These are phyloP conservation scores for Mycosphaerella sp. DNA, from an alignment of 2,329 filamentous ascomycete species.

Conservation along the genomic window DNA sequence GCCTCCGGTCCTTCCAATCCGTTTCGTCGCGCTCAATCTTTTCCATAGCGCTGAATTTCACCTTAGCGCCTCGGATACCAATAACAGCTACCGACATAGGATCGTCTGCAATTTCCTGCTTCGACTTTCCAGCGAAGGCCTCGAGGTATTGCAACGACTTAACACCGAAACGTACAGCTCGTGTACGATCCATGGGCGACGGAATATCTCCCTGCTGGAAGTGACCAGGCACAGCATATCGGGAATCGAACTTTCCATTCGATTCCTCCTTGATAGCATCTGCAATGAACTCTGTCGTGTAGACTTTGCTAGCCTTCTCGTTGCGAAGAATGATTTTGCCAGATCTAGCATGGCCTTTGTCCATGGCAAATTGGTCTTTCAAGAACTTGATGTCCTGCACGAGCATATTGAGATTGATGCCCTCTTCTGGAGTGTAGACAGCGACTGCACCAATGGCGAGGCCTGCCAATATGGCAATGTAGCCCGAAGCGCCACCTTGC, in stretches of 20 bases:
- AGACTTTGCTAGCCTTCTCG: slow-evolving; percentile 84
- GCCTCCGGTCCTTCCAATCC: slow-evolving; percentile 86
- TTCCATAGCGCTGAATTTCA: slow-evolving; percentile 79
- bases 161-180: slow-evolving; percentile 85
- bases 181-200: slow-evolving; percentile 90
- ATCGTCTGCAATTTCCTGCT: slow-evolving; percentile 64
- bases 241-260: slow-evolving; percentile 83
- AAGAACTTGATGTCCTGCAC: slow-evolving; percentile 83
- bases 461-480: slow-evolving; percentile 84
- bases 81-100: slow-evolving; percentile 73
- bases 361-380: slow-evolving; percentile 74
- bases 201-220: slow-evolving; percentile 92
- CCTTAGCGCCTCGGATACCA: slow-evolving; percentile 81
- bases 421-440: slow-evolving; percentile 96
- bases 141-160: slow-evolving; percentile 93
- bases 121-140: slow-evolving; percentile 59
- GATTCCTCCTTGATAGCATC: slow-evolving; percentile 94
- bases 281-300: slow-evolving; percentile 87
- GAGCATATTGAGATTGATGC: slow-evolving; percentile 88
- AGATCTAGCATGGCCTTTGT: slow-evolving; percentile 80
- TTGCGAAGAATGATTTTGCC: slow-evolving; percentile 96
- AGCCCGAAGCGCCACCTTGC: slow-evolving; percentile 89
- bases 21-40: slow-evolving; percentile 77
- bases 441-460: slow-evolving; percentile 86
- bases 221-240: slow-evolving; percentile 86